These are phyloP conservation scores for Oryza brachyantha DNA, from an alignment of 176 grass and related monocot species.

Conservation along the genomic window DNA sequence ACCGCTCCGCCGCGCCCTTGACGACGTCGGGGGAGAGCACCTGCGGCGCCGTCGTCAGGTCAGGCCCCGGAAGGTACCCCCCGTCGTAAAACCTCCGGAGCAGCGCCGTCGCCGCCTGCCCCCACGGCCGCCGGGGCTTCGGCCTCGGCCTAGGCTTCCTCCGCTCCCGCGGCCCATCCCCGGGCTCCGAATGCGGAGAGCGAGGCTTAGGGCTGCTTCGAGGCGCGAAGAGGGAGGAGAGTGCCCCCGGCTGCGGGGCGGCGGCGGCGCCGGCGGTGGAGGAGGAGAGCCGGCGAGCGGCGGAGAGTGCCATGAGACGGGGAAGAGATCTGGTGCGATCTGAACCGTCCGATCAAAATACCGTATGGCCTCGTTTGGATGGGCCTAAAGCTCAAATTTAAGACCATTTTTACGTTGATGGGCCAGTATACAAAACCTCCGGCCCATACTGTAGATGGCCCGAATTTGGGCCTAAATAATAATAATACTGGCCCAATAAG, in stretches of 20 bases:
- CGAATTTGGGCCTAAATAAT: too few relatives aligned
- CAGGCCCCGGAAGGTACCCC: constrained; percentile 36
- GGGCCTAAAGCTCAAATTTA: not conserved
- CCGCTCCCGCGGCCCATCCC: too few relatives aligned
- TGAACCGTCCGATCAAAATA: constrained; percentile 14
- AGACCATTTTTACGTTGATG: not conserved
- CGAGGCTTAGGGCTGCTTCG: not conserved
- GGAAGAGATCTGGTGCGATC: not conserved
- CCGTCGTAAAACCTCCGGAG: constrained; percentile 48
- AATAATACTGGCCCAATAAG: too few relatives aligned
- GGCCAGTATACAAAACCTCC: not conserved
- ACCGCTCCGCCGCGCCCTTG: constrained; percentile 57
- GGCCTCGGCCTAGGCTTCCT: not conserved
- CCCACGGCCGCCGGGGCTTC: constrained; percentile 30
- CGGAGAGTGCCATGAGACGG: constrained; percentile 35
- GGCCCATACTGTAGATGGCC: not conserved
- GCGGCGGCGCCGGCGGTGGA: not conserved
- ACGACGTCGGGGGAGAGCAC: constrained; percentile 33
- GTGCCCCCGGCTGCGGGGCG: not conserved
- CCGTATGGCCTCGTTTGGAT: not conserved
- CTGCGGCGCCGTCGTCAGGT: constrained; percentile 10
- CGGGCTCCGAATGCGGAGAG: not conserved
- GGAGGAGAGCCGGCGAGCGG: constrained; percentile 41
- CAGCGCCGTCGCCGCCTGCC: constrained; percentile 37
- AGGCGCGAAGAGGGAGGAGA: constrained; percentile 31